These are phyloP conservation scores for Fusarium annulatum DNA, from an alignment of 2,329 filamentous ascomycete species.

Conservation along the genomic window DNA sequence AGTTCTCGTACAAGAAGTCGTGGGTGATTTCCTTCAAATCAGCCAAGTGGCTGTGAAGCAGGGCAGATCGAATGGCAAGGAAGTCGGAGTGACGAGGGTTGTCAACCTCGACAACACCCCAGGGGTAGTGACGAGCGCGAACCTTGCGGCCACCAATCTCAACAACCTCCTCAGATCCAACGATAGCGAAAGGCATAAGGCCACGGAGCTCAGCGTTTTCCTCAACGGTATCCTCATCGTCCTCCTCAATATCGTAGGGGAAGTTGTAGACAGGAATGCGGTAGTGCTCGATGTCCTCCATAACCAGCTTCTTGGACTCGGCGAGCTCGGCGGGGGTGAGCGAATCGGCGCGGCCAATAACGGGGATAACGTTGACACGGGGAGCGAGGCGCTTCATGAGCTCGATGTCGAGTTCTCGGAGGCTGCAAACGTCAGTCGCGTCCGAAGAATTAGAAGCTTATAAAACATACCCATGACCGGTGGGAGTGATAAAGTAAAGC, in stretches of 20 bases:
- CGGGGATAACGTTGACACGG: conserved; percentile 97
- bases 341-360: conserved; percentile 98
- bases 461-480: conserved; percentile 82
- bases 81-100: conserved; percentile 99
- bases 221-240: conserved; percentile 98
- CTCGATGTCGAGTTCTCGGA: conserved; percentile 98
- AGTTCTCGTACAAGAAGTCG: conserved; percentile 99
- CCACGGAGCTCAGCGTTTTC: conserved; percentile 98
- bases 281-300: conserved; percentile 99
- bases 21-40: conserved; percentile 99
- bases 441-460: neutral
- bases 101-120: conserved; percentile 98
- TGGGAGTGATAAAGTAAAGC: conserved; percentile 99
- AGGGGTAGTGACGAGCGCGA: conserved; percentile 96
- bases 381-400: conserved; percentile 99
- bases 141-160: conserved; percentile 94
- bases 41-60: conserved; percentile 96
- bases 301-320: conserved; percentile 99
- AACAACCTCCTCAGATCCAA: conserved; percentile 94
- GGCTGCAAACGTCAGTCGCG: conserved; percentile 62
- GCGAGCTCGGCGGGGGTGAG: conserved; percentile 95
- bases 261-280: conserved; percentile 99
- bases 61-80: conserved; percentile 93
- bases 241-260: conserved; percentile 99
- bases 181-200: conserved; percentile 98